Evolutionary conservation across 2,329 filamentous ascomycete genomes (phyloP).

Genomic region (Hymenoscyphus linearis): DNA sequence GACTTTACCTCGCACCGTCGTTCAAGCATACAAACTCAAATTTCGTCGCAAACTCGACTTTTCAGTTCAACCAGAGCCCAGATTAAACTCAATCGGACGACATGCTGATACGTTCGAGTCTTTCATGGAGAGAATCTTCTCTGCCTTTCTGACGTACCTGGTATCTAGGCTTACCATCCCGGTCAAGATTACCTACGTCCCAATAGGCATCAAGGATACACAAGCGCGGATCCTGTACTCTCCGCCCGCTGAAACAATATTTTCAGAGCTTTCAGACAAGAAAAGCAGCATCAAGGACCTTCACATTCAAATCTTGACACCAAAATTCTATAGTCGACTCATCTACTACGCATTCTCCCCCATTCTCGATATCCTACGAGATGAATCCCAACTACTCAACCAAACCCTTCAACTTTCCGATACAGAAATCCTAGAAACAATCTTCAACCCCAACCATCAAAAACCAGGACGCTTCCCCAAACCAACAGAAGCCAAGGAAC

Average conservation of each 20-base stretch:
- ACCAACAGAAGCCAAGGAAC: not conserved
- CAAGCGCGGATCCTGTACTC: conserved; percentile 38
- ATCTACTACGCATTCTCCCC: conserved; percentile 50
- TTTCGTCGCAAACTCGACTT: conserved; percentile 54
- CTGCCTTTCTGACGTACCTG: conserved; percentile 43
- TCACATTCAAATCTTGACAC: conserved; percentile 55
- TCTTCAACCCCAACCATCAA: not conserved
- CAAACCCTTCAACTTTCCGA: conserved; percentile 16
- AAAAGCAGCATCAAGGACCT: conserved; percentile 33
- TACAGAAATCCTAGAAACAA: not conserved
- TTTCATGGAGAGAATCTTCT: conserved; percentile 43
- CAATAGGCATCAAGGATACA: conserved; percentile 42
- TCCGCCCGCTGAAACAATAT: conserved; percentile 19
- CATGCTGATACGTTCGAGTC: conserved; percentile 46
- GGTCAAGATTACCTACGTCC: conserved; percentile 48
- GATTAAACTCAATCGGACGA: conserved; percentile 49
- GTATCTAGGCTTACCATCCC: conserved; percentile 42
- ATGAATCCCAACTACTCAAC: conserved; percentile 37
- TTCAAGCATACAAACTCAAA: conserved; percentile 54
- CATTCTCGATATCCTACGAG: conserved; percentile 55
- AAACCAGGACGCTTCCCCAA: not conserved
- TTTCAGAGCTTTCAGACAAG: conserved; percentile 1
- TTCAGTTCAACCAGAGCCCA: conserved; percentile 60
- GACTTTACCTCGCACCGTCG: conserved; percentile 60
- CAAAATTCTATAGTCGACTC: conserved; percentile 62